These are phyloP conservation scores for Solidago caesia DNA, from an alignment of 129 eudicot genomes.

Conservation along the genomic window DNA sequence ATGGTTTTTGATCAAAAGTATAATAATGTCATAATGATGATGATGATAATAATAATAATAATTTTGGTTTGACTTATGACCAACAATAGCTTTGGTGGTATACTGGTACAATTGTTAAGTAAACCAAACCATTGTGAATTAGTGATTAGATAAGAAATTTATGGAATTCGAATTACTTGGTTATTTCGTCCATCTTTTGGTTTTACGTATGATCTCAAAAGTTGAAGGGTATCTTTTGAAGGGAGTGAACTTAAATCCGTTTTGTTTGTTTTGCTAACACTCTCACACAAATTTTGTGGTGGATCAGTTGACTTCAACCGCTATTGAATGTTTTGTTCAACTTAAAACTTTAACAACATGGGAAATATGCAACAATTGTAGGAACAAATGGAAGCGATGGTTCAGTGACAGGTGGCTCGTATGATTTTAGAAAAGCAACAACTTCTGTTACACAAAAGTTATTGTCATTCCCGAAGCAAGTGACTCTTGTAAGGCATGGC, in stretches of 20 bases:
- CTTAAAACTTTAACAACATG: not conserved
- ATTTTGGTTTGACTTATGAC: not conserved
- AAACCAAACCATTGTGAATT: not conserved
- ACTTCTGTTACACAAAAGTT: slow-evolving; percentile 57
- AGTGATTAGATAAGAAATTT: not conserved
- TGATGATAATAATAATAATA: not conserved
- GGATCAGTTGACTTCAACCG: not conserved
- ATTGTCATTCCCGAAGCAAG: slow-evolving; percentile 66
- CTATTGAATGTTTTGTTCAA: not conserved
- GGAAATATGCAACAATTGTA: slow-evolving; percentile 15
- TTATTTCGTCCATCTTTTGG: not conserved
- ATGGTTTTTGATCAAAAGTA: not conserved
- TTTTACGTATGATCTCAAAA: not conserved
- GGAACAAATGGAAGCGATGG: slow-evolving; percentile 36
- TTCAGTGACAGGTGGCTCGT: slow-evolving; percentile 74
- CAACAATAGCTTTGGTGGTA: not conserved
- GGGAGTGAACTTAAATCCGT: not conserved
- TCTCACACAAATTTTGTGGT: not conserved
- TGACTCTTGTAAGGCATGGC: slow-evolving; percentile 75
- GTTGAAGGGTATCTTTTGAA: not conserved
- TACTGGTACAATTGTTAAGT: not conserved
- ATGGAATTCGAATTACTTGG: not conserved
- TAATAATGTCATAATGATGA: too few relatives aligned
- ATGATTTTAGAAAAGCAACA: slow-evolving; percentile 63
- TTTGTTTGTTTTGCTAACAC: not conserved